Conservation (phyloP, 2,329 filamentous ascomycete genomes). For the Talaromyces sp. region DNA sequence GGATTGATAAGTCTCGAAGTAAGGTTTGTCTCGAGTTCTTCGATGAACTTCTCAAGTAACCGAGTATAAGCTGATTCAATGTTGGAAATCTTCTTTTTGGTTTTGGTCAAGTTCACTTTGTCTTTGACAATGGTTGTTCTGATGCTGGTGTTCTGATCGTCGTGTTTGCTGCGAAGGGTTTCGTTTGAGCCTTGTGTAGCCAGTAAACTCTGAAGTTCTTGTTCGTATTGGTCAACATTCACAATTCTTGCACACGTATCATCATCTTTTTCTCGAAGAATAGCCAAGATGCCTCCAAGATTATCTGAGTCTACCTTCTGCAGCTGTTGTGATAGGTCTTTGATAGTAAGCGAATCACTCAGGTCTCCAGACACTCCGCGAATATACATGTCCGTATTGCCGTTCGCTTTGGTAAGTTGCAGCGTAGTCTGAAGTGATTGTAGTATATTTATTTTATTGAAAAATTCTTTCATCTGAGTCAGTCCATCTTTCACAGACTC, state of each 20-base stretch:
- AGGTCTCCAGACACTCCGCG: slow-evolving; percentile 53
- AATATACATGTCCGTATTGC: slow-evolving; percentile 37
- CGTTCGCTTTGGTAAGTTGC: slow-evolving; percentile 30
- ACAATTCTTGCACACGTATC: slow-evolving; percentile 33
- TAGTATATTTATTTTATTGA: slow-evolving; percentile 32
- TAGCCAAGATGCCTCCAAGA: slow-evolving; percentile 41
- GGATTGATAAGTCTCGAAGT: slow-evolving; percentile 47
- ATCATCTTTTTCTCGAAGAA: slow-evolving; percentile 32
- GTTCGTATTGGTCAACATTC: slow-evolving; percentile 43
- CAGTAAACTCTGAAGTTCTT: slow-evolving; percentile 49
- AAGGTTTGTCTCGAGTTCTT: slow-evolving; percentile 48
- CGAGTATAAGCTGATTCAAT: slow-evolving; percentile 55
- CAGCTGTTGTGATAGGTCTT: slow-evolving; percentile 52
- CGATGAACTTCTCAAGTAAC: slow-evolving; percentile 49
- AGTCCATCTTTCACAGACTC: slow-evolving; percentile 41
- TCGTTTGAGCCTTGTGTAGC: slow-evolving; percentile 46
- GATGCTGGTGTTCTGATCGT: slow-evolving; percentile 58
- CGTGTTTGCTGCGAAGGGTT: slow-evolving; percentile 70
- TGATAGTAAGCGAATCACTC: slow-evolving; percentile 48
- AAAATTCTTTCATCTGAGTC: slow-evolving; percentile 37
- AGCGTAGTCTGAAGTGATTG: slow-evolving; percentile 29
- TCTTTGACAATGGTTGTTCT: slow-evolving; percentile 59
- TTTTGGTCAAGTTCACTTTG: slow-evolving; percentile 57
- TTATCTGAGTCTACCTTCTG: slow-evolving; percentile 54
- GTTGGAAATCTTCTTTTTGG: slow-evolving; percentile 53